Percentiles rank a stretch among this genome's conserved stretches.
These are phyloP conservation scores for Hericium coralloides DNA, from an alignment of 768 basidiomycete species.

Conservation along the genomic window DNA sequence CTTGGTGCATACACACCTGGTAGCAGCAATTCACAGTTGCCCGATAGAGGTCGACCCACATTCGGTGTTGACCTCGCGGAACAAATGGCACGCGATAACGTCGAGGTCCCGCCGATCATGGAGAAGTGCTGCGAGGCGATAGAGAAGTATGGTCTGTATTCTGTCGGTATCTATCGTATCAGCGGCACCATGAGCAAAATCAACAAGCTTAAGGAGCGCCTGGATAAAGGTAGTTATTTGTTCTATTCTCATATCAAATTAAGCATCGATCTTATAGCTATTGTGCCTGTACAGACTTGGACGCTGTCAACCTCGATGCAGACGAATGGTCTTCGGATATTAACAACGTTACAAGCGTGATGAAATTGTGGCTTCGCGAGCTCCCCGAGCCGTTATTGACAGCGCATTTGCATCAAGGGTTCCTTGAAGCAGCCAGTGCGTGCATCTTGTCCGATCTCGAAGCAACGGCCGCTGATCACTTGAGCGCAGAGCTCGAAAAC, in stretches of 20 bases:
- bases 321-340: slow-evolving; percentile 92
- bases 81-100: slow-evolving; percentile 86
- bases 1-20: slow-evolving; percentile 37
- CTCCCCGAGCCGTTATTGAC: slow-evolving; percentile 92
- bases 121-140: slow-evolving; percentile 87
- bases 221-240: slow-evolving; percentile 67
- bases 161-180: slow-evolving; percentile 88
- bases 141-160: slow-evolving; percentile 77
- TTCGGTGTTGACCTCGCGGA: slow-evolving; percentile 91
- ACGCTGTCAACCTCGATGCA: slow-evolving; percentile 77
- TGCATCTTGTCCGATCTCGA: slow-evolving; percentile 4
- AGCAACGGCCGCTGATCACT: neutral
- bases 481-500: slow-evolving; percentile 70
- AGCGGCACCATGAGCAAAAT: slow-evolving; percentile 89
- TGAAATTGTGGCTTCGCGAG: slow-evolving; percentile 96
- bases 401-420: slow-evolving; percentile 73
- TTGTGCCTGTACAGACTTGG: slow-evolving; percentile 47
- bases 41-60: slow-evolving; percentile 67
- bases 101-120: slow-evolving; percentile 82
- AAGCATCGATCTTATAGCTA: too few species aligned
- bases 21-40: slow-evolving; percentile 24
- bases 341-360: slow-evolving; percentile 88
- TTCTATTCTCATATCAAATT: too few species aligned
- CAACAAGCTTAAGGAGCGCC: slow-evolving; percentile 64
- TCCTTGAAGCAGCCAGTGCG: slow-evolving; percentile 93